A percentile compares a stretch with the other conserved stretches of the same genome.
phyloP scores from a whole-genome alignment of 2,329 filamentous ascomycete genomes.

The Calonectria pseudoturangicola region DNA sequence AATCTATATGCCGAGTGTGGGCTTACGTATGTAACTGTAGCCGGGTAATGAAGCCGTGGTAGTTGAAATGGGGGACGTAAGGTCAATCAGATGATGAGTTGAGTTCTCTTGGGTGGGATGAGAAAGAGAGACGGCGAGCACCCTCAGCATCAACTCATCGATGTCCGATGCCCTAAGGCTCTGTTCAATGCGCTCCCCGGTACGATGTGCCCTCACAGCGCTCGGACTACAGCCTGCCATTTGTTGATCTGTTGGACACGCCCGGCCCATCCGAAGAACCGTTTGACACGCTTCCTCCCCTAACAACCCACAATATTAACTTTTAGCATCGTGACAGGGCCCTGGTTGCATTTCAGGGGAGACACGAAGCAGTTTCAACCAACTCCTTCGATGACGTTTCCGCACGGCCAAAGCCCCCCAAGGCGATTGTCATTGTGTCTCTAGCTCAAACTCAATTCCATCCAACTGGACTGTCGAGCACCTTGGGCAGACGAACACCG shows the following conservation, averaged over 20 bases:
- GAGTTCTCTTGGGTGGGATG: no score
- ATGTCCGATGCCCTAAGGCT: background rate
- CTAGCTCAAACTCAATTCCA: constrained; percentile 18
- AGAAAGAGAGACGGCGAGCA: background rate
- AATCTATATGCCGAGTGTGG: constrained; percentile 23
- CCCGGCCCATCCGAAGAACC: constrained; percentile 17
- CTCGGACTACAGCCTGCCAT: constrained; percentile 3
- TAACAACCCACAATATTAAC: constrained; percentile 2
- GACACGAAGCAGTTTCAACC: constrained; percentile 15
- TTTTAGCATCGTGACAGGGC: constrained; percentile 7
- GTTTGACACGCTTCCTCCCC: constrained; percentile 6
- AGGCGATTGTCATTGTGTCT: background rate
- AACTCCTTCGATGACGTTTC: constrained; percentile 25
- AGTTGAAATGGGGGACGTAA: background rate
- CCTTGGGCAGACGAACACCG: background rate
- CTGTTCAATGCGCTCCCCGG: background rate
- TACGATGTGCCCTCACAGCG: background rate
- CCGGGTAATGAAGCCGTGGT: background rate
- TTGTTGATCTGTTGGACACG: background rate
- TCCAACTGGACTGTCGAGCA: background rate
- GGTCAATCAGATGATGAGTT: background rate
- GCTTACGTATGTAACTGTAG: constrained; percentile 11
- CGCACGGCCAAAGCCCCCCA: constrained; percentile 5
- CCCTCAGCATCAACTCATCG: no score
- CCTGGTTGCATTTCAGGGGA: constrained; percentile 25